Percentiles rank a stretch among this genome's conserved stretches.
phyloP scores from a whole-genome alignment of 1,139 yeast genomes.

The Yamadazyma buinensis region DNA sequence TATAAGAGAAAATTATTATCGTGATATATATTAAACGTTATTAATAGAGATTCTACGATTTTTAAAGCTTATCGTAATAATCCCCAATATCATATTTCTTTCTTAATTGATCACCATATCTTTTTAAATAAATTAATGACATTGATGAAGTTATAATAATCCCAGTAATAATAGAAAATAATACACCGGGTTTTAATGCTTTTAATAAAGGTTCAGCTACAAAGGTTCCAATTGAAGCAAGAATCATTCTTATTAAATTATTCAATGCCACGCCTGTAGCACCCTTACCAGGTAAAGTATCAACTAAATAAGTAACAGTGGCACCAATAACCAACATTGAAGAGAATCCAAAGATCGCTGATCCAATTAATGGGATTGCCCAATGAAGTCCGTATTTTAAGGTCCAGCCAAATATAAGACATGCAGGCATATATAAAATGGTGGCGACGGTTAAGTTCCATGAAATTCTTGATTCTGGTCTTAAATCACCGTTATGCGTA shows the following conservation, averaged over 20 bases:
- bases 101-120: constrained; percentile 60
- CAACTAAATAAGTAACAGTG: constrained; percentile 77
- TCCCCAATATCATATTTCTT: constrained; percentile 59
- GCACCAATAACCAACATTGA: constrained; percentile 84
- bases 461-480: constrained; percentile 78
- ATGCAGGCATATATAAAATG: constrained; percentile 56
- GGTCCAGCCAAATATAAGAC: constrained; percentile 82
- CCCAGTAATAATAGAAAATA: constrained; percentile 65
- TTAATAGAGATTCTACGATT: too few species aligned
- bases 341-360: constrained; percentile 77
- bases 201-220: constrained; percentile 62
- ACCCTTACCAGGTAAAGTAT: constrained; percentile 82
- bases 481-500: constrained; percentile 57
- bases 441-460: constrained; percentile 71
- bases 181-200: constrained; percentile 68
- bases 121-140: constrained; percentile 48
- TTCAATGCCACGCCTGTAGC: constrained; percentile 87
- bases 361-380: constrained; percentile 75
- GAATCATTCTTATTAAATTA: constrained; percentile 65
- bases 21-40: too few species aligned
- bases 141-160: constrained; percentile 44
- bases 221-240: constrained; percentile 78
- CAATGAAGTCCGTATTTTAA: constrained; percentile 62
- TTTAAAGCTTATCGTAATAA: constrained; percentile 45
- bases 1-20: too few species aligned